Conservation (phyloP, 2,329 filamentous ascomycete species). For the Alternaria burnsii region DNA sequence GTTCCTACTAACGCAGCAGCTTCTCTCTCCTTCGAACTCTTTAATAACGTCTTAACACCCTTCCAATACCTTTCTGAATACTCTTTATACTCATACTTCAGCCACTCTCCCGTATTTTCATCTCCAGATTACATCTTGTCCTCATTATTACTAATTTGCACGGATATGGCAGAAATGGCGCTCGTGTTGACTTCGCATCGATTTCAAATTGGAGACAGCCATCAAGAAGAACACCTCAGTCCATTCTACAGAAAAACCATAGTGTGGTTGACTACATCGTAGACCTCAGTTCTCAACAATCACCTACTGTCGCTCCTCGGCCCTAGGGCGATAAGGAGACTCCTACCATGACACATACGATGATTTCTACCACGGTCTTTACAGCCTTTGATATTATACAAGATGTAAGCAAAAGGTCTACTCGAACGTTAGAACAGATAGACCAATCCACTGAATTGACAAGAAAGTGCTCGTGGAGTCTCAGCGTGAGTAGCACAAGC, state of each 20-base stretch:
- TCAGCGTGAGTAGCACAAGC: background rate
- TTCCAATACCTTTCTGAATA: background rate
- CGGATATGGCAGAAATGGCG: background rate
- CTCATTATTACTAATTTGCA: background rate
- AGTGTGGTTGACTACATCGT: too few species aligned
- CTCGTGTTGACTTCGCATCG: background rate
- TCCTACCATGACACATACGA: too few species aligned
- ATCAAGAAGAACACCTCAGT: too few species aligned
- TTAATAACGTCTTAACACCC: too few species aligned
- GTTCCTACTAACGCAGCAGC: background rate
- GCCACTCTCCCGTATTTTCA: background rate
- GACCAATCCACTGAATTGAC: background rate
- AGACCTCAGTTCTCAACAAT: too few species aligned
- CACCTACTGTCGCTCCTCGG: too few species aligned
- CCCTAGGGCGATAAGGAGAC: too few species aligned
- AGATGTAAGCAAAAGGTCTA: too few species aligned
- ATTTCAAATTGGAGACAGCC: too few species aligned
- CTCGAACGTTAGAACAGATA: background rate
- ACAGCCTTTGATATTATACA: background rate
- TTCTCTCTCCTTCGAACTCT: background rate
- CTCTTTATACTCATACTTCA: background rate
- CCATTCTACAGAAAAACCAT: too few species aligned
- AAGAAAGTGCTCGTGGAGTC: background rate
- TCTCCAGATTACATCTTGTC: rapidly evolving
- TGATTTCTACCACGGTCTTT: too few species aligned